These are phyloP conservation scores for Amorphotheca resinae DNA, from an alignment of 495 filamentous ascomycete species.

Conservation along the genomic window DNA sequence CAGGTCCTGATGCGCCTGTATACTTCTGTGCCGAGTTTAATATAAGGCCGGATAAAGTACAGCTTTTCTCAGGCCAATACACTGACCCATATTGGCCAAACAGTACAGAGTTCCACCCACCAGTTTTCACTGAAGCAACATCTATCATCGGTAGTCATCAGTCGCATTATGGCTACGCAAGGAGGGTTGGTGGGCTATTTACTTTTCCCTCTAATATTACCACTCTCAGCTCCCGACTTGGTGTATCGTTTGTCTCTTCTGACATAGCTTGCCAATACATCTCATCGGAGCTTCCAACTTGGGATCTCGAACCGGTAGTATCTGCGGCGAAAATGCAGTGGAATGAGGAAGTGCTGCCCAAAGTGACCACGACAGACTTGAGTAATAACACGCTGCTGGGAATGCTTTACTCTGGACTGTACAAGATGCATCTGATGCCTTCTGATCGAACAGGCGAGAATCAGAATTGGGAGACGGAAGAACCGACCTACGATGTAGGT, in stretches of 20 bases:
- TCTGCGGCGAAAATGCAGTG: conserved; percentile 42
- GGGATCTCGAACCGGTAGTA: conserved; percentile 44
- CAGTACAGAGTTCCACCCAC: neutral
- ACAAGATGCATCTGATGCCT: conserved; percentile 58
- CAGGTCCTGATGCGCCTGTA: conserved; percentile 34
- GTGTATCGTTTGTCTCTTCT: conserved; percentile 54
- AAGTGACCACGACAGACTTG: neutral
- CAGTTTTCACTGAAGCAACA: conserved; percentile 2
- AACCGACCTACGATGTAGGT: conserved; percentile 55
- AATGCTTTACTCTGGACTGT: conserved; percentile 20
- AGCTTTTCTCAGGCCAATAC: conserved; percentile 32
- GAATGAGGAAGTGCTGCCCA: conserved; percentile 18
- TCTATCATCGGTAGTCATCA: neutral
- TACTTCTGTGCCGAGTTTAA: conserved; percentile 46
- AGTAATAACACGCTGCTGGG: conserved; percentile 1
- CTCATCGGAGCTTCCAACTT: conserved; percentile 51
- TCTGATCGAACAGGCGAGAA: conserved; percentile 73
- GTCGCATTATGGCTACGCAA: neutral
- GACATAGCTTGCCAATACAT: conserved; percentile 52
- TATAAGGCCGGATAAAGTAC: conserved; percentile 17
- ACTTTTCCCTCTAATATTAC: conserved; percentile 16
- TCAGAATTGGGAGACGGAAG: conserved; percentile 52
- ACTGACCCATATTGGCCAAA: conserved; percentile 11
- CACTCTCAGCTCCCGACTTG: conserved; percentile 26
- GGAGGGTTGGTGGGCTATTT: conserved; percentile 27